phyloP scores from a whole-genome alignment of 768 basidiomycete species.

The Amanita muscaria region DNA sequence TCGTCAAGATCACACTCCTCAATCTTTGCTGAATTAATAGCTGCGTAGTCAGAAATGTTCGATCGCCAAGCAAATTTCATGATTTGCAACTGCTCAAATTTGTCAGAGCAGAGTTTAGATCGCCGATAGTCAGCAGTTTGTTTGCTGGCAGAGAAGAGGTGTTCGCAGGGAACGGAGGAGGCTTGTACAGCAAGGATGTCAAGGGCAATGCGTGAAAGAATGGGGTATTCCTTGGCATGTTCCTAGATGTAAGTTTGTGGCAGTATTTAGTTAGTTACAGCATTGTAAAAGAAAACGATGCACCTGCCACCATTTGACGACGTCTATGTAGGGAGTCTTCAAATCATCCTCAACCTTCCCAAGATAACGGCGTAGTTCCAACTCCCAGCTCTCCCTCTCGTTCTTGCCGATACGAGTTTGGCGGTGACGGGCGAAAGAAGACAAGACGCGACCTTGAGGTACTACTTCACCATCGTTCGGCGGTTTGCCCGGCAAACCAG shows the following conservation, averaged over 20 bases:
- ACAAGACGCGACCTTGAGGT: no score
- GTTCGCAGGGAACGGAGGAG: neutral
- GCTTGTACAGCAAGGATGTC: neutral
- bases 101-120: neutral
- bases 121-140: neutral
- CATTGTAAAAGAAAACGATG: neutral
- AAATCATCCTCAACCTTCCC: neutral
- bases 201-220: neutral
- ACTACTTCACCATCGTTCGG: no score
- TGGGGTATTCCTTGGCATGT: neutral
- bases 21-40: neutral
- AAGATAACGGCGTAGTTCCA: neutral
- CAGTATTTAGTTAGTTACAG: neutral
- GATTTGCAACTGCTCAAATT: neutral
- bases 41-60: neutral
- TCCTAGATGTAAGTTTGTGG: neutral
- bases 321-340: neutral
- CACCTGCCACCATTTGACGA: neutral
- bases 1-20: no score
- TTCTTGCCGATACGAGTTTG: neutral
- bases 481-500: no score
- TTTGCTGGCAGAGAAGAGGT: neutral
- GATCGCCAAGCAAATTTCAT: slow-evolving; percentile 3
- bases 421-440: no score
- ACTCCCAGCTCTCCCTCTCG: neutral